Percentiles rank a stretch among this genome's conserved stretches.
Evolutionary conservation across 768 basidiomycete genomes (phyloP).

Genomic region (Pleurotus pulmonarius): DNA sequence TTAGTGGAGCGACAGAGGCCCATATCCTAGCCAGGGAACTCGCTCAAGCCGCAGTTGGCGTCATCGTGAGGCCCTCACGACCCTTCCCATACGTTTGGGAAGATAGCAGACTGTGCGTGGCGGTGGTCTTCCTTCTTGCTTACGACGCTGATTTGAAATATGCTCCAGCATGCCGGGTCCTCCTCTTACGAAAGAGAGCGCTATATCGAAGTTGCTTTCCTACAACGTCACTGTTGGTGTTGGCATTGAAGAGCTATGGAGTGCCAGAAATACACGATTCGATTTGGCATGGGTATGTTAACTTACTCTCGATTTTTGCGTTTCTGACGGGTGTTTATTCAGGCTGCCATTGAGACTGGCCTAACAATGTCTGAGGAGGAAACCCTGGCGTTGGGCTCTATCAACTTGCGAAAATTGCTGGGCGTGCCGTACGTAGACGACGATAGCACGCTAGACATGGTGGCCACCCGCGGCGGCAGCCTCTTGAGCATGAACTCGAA

Average conservation of each 20-base stretch:
- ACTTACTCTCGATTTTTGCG: not conserved
- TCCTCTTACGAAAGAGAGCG: conserved; percentile 55
- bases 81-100: conserved; percentile 79
- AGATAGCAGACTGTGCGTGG: conserved; percentile 53
- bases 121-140: conserved; percentile 9
- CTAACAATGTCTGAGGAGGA: conserved; percentile 35
- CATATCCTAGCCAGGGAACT: conserved; percentile 70
- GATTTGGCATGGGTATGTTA: conserved; percentile 78
- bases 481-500: conserved; percentile 41
- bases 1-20: conserved; percentile 65
- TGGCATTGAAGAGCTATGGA: conserved; percentile 62
- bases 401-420: conserved; percentile 38
- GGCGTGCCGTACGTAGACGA: conserved; percentile 23
- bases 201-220: conserved; percentile 55
- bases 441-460: conserved; percentile 43
- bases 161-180: conserved; percentile 57
- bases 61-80: conserved; percentile 50
- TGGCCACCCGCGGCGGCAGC: conserved; percentile 54
- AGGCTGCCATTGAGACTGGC: conserved; percentile 44
- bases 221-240: conserved; percentile 74
- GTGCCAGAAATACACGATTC: conserved; percentile 65
- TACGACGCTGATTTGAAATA: conserved; percentile 23
- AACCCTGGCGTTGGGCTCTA: conserved; percentile 43
- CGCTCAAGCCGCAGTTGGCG: conserved; percentile 41
- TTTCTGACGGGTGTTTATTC: not conserved